phyloP scores from a whole-genome alignment of 805 yeast species.

The Blastobotrys attinorum region DNA sequence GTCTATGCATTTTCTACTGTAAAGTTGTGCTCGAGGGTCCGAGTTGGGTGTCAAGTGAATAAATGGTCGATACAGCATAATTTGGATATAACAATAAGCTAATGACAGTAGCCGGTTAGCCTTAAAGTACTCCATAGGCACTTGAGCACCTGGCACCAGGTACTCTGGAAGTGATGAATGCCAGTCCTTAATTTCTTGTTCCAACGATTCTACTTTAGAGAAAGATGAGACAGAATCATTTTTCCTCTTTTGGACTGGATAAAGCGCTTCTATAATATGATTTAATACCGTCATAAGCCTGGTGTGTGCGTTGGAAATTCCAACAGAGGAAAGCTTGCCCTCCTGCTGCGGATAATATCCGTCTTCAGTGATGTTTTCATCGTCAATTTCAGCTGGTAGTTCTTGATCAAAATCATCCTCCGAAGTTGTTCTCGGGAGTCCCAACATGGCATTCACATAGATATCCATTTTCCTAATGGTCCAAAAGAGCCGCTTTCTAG shows the following conservation, averaged over 20 bases:
- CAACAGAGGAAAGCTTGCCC: constrained; percentile 58
- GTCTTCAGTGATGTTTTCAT: constrained; percentile 70
- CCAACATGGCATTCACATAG: constrained; percentile 79
- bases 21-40: constrained; percentile 53
- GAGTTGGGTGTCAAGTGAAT: constrained; percentile 61
- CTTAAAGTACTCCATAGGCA: constrained; percentile 55
- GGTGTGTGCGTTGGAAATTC: constrained; percentile 82
- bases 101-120: constrained; percentile 58
- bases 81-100: constrained; percentile 52
- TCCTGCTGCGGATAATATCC: constrained; percentile 44
- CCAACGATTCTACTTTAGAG: constrained; percentile 49
- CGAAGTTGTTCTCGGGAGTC: constrained; percentile 69
- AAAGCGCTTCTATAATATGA: constrained; percentile 61
- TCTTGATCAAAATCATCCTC: constrained; percentile 84
- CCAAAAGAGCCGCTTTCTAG: constrained; percentile 80
- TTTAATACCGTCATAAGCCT: constrained; percentile 61
- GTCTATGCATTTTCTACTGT: constrained; percentile 54
- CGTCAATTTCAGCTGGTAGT: constrained; percentile 76
- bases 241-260: constrained; percentile 61
- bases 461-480: constrained; percentile 87
- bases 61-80: constrained; percentile 79
- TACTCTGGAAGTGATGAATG: constrained; percentile 59
- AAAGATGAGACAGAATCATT: constrained; percentile 16
- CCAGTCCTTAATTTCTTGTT: constrained; percentile 66
- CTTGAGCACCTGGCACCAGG: constrained; percentile 62